These are phyloP conservation scores for Geranium incanum DNA, from an alignment of 441 rosid genomes.

Conservation along the genomic window DNA sequence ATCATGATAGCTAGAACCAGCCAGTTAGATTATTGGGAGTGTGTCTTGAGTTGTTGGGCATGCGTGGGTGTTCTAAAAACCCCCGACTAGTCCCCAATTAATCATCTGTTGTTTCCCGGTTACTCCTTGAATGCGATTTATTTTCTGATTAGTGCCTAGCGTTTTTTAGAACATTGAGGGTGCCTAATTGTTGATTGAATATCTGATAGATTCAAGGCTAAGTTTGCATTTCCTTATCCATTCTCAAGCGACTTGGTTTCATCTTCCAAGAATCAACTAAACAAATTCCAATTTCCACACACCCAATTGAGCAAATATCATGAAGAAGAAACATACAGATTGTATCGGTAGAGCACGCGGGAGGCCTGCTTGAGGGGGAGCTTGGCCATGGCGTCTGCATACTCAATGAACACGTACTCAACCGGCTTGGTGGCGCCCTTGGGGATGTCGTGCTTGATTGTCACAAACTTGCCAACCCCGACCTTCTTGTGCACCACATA, in stretches of 20 bases:
- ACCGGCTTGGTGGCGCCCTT: conserved; percentile 52
- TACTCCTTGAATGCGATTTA: no score
- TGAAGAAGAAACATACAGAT: conserved; percentile 47
- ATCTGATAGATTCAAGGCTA: not conserved
- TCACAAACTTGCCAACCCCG: conserved; percentile 83
- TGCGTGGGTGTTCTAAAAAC: no score
- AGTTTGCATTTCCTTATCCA: not conserved
- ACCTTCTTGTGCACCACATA: conserved; percentile 96
- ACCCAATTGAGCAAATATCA: not conserved
- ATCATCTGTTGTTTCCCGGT: no score
- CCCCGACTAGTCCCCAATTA: no score
- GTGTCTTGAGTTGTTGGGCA: no score
- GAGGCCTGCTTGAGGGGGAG: conserved; percentile 93
- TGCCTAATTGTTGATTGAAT: no score
- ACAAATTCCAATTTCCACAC: no score
- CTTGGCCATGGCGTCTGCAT: conserved; percentile 96
- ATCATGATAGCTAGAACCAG: no score
- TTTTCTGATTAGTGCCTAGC: no score
- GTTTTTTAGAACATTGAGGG: no score
- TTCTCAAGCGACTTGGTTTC: not conserved
- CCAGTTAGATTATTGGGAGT: no score
- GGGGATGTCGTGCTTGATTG: conserved; percentile 64
- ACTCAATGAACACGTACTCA: conserved; percentile 83
- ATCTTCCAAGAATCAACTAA: not conserved
- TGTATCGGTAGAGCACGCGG: conserved; percentile 82